A percentile compares a stretch with the other conserved stretches of the same genome.
phyloP scores from a whole-genome alignment of 768 basidiomycete genomes.

The Chiua virens region DNA sequence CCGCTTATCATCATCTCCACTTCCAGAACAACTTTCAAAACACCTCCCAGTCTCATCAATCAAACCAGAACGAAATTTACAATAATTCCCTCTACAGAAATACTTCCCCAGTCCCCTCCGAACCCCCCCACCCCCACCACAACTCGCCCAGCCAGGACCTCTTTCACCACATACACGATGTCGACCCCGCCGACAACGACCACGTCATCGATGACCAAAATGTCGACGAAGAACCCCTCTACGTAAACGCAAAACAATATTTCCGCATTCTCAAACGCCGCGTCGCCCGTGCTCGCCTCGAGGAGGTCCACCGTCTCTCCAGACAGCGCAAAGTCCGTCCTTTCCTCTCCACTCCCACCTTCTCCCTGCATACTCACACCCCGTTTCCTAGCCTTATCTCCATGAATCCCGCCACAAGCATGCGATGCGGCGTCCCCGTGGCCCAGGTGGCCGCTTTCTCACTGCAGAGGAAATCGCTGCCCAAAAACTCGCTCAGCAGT shows the following conservation, averaged over 20 bases:
- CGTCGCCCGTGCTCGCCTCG: slow-evolving; percentile 84
- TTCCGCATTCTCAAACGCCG: slow-evolving; percentile 97
- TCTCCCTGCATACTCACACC: slow-evolving; percentile 5
- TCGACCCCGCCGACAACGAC: slow-evolving; percentile 17
- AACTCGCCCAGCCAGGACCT: slow-evolving; percentile 30
- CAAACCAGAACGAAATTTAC: slow-evolving; percentile 26
- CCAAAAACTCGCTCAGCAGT: slow-evolving; percentile 50
- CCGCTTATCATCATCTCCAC: slow-evolving; percentile 50
- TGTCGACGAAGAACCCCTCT: slow-evolving; percentile 95
- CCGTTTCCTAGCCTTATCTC: slow-evolving; percentile 76
- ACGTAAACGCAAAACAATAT: slow-evolving; percentile 99
- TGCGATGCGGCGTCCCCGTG: slow-evolving; percentile 95
- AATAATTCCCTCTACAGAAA: slow-evolving; percentile 24
- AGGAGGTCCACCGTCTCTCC: slow-evolving; percentile 91
- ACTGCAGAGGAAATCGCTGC: slow-evolving; percentile 94
- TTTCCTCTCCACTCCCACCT: background rate
- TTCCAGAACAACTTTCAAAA: slow-evolving; percentile 32
- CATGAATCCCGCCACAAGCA: slow-evolving; percentile 98
- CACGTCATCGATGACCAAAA: slow-evolving; percentile 38
- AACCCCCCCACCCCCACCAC: slow-evolving; percentile 23
- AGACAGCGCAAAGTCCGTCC: slow-evolving; percentile 81
- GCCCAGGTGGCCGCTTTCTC: slow-evolving; percentile 96
- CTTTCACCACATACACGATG: slow-evolving; percentile 32
- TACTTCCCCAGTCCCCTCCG: slow-evolving; percentile 31
- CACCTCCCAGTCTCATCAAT: slow-evolving; percentile 18